Percentiles rank a stretch among this genome's conserved stretches.
Evolutionary conservation across 352 stramenopile species (phyloP).

Genomic region (Phytopythium chamaehyphon): DNA sequence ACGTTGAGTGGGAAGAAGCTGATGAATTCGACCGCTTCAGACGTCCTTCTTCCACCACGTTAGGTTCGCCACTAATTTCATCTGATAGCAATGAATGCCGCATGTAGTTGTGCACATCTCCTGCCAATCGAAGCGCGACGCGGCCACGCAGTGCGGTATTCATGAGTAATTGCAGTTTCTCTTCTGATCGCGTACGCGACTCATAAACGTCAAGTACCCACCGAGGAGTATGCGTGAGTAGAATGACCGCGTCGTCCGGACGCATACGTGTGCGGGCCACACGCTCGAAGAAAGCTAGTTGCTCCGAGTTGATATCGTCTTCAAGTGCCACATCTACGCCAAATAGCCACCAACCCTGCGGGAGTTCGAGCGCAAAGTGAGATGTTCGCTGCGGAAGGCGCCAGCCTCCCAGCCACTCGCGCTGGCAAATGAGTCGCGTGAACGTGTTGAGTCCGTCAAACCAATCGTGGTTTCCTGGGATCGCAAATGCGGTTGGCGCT

Average conservation of each 20-base stretch:
- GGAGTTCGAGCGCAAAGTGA: slow-evolving; percentile 90
- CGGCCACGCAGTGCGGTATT: slow-evolving; percentile 66
- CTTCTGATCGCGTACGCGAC: slow-evolving; percentile 57
- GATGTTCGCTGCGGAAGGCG: slow-evolving; percentile 89
- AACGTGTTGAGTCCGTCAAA: slow-evolving; percentile 93
- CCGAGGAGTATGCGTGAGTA: slow-evolving; percentile 90
- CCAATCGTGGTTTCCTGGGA: slow-evolving; percentile 93
- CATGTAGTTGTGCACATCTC: slow-evolving; percentile 94
- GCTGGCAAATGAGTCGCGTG: slow-evolving; percentile 87
- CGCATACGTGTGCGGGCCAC: slow-evolving; percentile 75
- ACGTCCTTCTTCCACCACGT: not conserved
- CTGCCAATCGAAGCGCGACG: slow-evolving; percentile 77
- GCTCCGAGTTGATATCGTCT: slow-evolving; percentile 91
- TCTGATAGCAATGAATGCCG: slow-evolving; percentile 61
- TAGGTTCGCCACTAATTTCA: not conserved
- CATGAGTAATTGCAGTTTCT: slow-evolving; percentile 79
- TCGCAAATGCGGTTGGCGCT: slow-evolving; percentile 71
- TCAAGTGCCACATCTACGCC: slow-evolving; percentile 89
- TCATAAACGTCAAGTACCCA: slow-evolving; percentile 91
- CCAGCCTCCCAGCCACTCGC: slow-evolving; percentile 92
- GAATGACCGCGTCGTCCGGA: slow-evolving; percentile 82
- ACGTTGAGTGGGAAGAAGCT: slow-evolving; percentile 1
- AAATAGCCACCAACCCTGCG: slow-evolving; percentile 91
- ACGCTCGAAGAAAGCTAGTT: slow-evolving; percentile 91
- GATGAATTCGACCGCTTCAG: not conserved